Evolutionary conservation across 2,329 filamentous ascomycete genomes (phyloP), one percentile per base, ranked within the genome.

Genomic region (Lachnum nothofagi): DNA sequence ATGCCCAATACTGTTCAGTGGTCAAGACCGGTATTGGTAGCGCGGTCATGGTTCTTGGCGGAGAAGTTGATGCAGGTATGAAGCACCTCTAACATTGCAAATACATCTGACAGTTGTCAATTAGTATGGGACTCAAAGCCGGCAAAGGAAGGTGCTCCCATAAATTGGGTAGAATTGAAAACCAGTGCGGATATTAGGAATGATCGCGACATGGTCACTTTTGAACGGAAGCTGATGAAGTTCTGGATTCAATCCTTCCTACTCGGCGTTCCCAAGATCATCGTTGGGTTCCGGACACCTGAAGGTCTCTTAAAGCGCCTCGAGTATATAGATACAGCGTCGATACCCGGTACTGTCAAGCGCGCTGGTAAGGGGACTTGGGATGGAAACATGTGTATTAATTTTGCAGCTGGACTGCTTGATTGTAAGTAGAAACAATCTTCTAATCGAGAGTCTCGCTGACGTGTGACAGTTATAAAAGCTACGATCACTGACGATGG

Each of bases 241-340:
- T 95, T 91, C 70, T 98, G 93, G 93, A 88, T 91, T 12, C 93
- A 97, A 67, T 95, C 88, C 0, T 98, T 95, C 64, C 75, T 98
- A 2, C 82, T 98, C 2, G 91, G 91, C 34, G 91, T 97, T 1
- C 89, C 90, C 0, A 93, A 85, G 58, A 88, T 98, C 56, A 82
- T 96, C 39, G 86, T 98, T 24, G 93, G 93, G 1, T 96, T 93
- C 66, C 83, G 93, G 41, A 83, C 79, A 27, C 80, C 77, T 48
- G 64, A 83, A 47, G 91, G 93, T 6, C 78, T 88, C 45, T 73
- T 98, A 19, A 75, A 76, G 41, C 75, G 79, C 10, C 65, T 94
- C 10, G 80, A 95, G 65, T 88, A 95, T 63, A 79, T 95, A 25
- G 80, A 88, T 51, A 96, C 91, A 1, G 80, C 82, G 39, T 76